Conservation (phyloP, 768 basidiomycete species). For the Rhizopogon vinicolor region DNA sequence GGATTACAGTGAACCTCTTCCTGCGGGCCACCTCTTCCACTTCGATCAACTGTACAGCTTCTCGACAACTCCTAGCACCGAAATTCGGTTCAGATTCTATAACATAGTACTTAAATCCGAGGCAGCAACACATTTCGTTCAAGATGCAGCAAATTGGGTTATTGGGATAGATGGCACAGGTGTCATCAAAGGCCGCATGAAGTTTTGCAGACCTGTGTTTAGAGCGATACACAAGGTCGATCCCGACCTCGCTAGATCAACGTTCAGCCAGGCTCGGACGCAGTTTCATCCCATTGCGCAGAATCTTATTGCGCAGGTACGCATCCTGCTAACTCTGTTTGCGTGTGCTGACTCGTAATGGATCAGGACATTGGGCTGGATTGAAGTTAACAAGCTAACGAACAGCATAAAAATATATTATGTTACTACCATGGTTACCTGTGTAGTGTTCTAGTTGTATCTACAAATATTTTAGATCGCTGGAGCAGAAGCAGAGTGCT, state of each 20-base stretch:
- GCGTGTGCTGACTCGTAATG: neutral
- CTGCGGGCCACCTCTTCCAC: conserved; percentile 33
- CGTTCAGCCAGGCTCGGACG: conserved; percentile 27
- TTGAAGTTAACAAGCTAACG: neutral
- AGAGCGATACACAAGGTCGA: conserved; percentile 35
- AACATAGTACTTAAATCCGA: conserved; percentile 38
- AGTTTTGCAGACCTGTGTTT: conserved; percentile 49
- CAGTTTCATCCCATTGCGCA: conserved; percentile 50
- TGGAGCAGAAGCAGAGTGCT: neutral
- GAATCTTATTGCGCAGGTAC: conserved; percentile 45
- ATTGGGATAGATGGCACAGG: conserved; percentile 35
- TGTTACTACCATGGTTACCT: neutral
- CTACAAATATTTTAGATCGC: no score
- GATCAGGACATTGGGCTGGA: conserved; percentile 20
- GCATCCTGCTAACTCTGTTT: conserved; percentile 2
- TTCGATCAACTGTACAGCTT: conserved; percentile 44
- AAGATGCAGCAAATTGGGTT: conserved; percentile 42
- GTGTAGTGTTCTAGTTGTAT: neutral
- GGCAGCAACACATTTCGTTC: conserved; percentile 27
- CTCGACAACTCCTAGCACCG: conserved; percentile 39
- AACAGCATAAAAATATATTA: neutral
- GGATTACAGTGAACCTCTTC: conserved; percentile 32
- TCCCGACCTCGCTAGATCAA: conserved; percentile 26
- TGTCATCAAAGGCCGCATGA: conserved; percentile 48
- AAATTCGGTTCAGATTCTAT: conserved; percentile 51